Percentiles rank a stretch among this genome's conserved stretches.
Conservation (phyloP, 345 rosid genomes). For the Euphorbia lathyris region DNA sequence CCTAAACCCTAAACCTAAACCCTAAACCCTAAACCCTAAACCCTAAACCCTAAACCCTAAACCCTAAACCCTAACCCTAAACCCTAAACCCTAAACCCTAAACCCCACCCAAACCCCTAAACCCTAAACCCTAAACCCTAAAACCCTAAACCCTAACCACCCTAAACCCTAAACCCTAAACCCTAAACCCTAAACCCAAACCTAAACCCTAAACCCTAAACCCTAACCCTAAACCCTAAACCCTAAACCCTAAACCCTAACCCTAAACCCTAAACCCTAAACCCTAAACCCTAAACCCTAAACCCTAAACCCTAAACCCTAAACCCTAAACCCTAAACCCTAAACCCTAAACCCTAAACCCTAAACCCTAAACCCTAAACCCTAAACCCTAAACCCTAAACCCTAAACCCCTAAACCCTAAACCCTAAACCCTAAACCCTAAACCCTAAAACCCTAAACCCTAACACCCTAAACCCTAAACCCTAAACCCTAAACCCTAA, state of each 20-base stretch:
- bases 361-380: constrained; percentile 27
- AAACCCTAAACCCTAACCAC: constrained; percentile 9
- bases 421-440: constrained; percentile 23
- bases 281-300: constrained; percentile 27
- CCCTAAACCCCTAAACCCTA: constrained; percentile 13
- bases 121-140: constrained; percentile 9
- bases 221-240: constrained; percentile 23
- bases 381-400: constrained; percentile 26
- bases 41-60: constrained; percentile 13
- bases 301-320: constrained; percentile 27
- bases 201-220: constrained; percentile 20
- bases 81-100: constrained; percentile 19
- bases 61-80: constrained; percentile 14
- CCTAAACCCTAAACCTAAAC: constrained; percentile 1
- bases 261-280: constrained; percentile 26
- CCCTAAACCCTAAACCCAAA: constrained; percentile 9
- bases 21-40: constrained; percentile 21
- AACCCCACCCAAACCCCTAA: constrained; percentile 18
- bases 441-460: constrained; percentile 26
- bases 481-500: constrained; percentile 28
- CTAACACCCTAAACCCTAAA: too few species aligned
- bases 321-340: constrained; percentile 23
- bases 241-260: constrained; percentile 21
- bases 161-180: too few species aligned
- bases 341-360: constrained; percentile 23